Base-by-base conservation (phyloP, 164 flowering plant species). In the Tetracentron sinense region DNA sequence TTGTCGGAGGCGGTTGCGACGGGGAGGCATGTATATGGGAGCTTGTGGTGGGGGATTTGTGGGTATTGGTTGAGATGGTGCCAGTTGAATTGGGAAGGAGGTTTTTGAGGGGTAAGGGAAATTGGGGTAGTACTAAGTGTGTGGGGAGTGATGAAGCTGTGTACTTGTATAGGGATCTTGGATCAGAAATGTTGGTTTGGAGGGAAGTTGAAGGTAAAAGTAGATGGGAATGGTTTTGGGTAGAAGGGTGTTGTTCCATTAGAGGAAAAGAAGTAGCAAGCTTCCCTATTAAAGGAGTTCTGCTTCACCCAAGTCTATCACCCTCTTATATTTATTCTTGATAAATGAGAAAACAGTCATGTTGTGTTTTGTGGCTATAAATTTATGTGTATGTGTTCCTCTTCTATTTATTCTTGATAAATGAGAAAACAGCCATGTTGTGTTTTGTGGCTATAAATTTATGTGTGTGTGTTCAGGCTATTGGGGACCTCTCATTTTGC, bases 191-290 rank as follows among this genome's bases (percentile, higher is more conserved):
- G 83, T 60, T 83, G 30, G 77, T 73, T 21, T 82, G 92, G 83
- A 81, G 74, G 56, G 68, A 75, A 25, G 67, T 38, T 42, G 61
- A 38, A 31, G 71, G 42, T 7, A 56, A 67, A 29, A 70, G 72
- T 3, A 63, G 31, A 55, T 78, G 87, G 84, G 84, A 78, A 52
- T 86, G 89, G 89, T 8, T 28, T 63, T 81, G 82, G 87, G 70
- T 84, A 74, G 85, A 78, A 49, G 89, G 89, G 49, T 83, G 81
- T 31, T 5, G 68, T 62, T 65, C 69, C 0, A 23, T 71, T 38
- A 61, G 58, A 49, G 77, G 81, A 17, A 62, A 69, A 62, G n/a
- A 46, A 26, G 73, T 79, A 15, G 73, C 70, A 15, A 81, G 70
- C 55, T 65, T 70, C 29, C 61, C 78, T 1, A 60, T 82, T 8